phyloP scores from a whole-genome alignment of 2,329 filamentous ascomycete species.

The Clarireedia monteithiana region DNA sequence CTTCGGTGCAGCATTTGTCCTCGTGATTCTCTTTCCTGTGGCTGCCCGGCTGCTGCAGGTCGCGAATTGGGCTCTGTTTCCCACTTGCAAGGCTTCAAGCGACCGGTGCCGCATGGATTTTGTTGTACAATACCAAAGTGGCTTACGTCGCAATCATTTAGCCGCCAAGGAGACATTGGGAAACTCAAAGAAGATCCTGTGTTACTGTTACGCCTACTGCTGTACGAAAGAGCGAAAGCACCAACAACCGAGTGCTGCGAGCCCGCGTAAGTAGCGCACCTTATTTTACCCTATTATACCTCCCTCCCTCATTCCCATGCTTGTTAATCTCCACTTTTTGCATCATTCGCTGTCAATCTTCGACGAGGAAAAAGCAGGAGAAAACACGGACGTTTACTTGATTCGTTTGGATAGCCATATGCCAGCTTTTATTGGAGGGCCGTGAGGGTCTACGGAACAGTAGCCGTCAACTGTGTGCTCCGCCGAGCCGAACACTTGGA shows the following conservation, averaged over 20 bases:
- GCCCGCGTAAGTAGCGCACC: too few species aligned
- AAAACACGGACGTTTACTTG: neutral
- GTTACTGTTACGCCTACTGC: neutral
- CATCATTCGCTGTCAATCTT: neutral
- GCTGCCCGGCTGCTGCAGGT: slow-evolving; percentile 4
- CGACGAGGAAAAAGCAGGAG: neutral
- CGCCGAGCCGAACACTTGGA: neutral
- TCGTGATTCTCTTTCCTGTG: slow-evolving; percentile 3
- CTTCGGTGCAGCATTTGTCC: neutral
- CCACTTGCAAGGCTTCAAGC: slow-evolving; percentile 14
- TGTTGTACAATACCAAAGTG: neutral
- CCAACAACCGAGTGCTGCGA: too few species aligned
- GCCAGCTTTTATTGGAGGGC: neutral
- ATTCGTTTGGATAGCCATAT: too few species aligned
- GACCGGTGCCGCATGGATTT: slow-evolving; percentile 12
- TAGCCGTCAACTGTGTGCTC: neutral
- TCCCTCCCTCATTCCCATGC: neutral
- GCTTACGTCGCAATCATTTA: slow-evolving; percentile 11
- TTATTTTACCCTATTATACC: neutral
- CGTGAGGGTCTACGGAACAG: neutral
- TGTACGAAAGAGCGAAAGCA: too few species aligned
- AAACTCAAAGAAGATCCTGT: neutral
- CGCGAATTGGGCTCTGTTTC: slow-evolving; percentile 14
- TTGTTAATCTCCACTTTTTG: neutral
- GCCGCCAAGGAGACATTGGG: slow-evolving; percentile 14